These are phyloP conservation scores for Hanseniaspora taiwanica DNA, from an alignment of 805 yeast species.

Conservation along the genomic window DNA sequence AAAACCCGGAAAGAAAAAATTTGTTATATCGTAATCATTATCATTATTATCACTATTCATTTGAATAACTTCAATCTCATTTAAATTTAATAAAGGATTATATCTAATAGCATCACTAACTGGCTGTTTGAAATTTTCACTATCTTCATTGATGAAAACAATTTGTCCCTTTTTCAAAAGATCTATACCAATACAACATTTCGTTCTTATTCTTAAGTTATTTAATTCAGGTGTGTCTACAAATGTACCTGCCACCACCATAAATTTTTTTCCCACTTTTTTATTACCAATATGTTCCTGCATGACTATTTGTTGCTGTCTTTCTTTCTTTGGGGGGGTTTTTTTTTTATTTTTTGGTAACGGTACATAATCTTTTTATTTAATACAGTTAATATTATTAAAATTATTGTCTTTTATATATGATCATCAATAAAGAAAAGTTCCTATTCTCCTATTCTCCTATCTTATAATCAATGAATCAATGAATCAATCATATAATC, in stretches of 20 bases:
- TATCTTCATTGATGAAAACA: slow-evolving; percentile 16
- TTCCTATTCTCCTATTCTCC: too few species aligned
- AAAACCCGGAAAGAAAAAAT: slow-evolving; percentile 72
- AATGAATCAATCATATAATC: too few species aligned
- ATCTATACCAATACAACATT: slow-evolving; percentile 54
- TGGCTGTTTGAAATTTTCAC: slow-evolving; percentile 12
- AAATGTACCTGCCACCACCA: slow-evolving; percentile 39
- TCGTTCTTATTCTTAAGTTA: slow-evolving; percentile 38
- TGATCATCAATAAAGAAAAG: too few species aligned
- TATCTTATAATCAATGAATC: too few species aligned
- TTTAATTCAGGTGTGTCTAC: slow-evolving; percentile 58
- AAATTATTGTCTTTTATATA: too few species aligned
- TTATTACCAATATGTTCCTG: too few species aligned
- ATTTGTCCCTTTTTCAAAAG: slow-evolving; percentile 30
- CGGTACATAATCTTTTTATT: too few species aligned
- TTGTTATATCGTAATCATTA: not conserved
- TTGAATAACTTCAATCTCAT: slow-evolving; percentile 21
- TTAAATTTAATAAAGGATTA: slow-evolving; percentile 8
- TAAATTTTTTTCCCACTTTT: too few species aligned
- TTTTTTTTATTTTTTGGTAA: not conserved
- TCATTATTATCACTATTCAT: slow-evolving; percentile 10
- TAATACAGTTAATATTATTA: too few species aligned
- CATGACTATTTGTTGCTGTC: not conserved
- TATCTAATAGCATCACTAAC: slow-evolving; percentile 16
- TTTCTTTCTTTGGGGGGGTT: not conserved